Base-by-base conservation (phyloP, 164 flowering plant species). In the Brasenia schreberi region DNA sequence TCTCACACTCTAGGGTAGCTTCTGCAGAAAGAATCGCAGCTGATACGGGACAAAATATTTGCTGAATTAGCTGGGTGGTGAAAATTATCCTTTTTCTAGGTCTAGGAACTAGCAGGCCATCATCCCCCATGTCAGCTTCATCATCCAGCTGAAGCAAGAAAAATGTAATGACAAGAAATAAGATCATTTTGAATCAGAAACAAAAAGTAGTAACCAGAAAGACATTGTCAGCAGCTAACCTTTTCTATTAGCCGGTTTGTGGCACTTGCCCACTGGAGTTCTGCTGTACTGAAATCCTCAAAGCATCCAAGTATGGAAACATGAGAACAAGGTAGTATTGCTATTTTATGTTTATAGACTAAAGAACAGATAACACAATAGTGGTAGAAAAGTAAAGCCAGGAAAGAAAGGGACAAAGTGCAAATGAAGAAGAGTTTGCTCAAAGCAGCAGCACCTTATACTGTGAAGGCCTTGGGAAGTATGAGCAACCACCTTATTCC, bases 1-100 rank as follows among this genome's bases (percentile, higher is more conserved):
- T 67, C 59, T 83, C 86, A 76, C 75, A 80, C 65, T 67, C 65
- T 64, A 77, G 77, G 23, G 66, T 66, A 44, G 84, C 85, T 67
- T 87, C 85, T 19, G 74, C 81, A 19, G 77, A 78, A 18, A 88
- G 77, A 67, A 87, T 65, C 59, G 80, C 70, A 66, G 83, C 67
- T 4, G 88, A 80, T 43, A 85, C 64, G 71, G 95, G 84, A 6
- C 71, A 69, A 71, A 92, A 71, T 33, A 90, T 66, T 61, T 83
- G 93, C 73, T 92, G 96, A 84, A 85, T 80, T 56, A 88, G 83
- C 72, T 87, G 87, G 60, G 96, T 85, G 6, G 92, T 83, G 72
- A 79, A 77, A 17, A 80, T 66, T 70, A 92, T 85, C 77, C 98
- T 82, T 77, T 83, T 84, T 68, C 80, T 80, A 59, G 88, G 75